phyloP scores from a whole-genome alignment of 1,284 basidiomycete genomes.

The Leccinum huronense region DNA sequence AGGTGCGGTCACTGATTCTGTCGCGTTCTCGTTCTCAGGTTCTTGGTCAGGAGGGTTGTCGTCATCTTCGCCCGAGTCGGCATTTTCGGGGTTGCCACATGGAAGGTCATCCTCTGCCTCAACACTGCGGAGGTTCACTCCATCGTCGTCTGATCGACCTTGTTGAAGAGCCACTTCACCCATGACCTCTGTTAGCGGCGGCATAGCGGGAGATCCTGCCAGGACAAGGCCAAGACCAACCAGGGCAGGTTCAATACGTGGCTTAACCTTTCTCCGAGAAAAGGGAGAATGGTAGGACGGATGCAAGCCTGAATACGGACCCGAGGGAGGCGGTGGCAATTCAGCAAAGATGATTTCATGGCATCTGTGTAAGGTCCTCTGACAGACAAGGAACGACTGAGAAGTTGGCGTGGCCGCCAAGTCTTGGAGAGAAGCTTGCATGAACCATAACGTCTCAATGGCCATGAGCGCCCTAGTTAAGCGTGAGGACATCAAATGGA shows the following conservation, averaged over 20 bases:
- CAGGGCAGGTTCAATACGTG: slow-evolving; percentile 70
- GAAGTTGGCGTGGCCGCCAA: slow-evolving; percentile 69
- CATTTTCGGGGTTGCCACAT: slow-evolving; percentile 12
- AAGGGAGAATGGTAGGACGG: slow-evolving; percentile 50
- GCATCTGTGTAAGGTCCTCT: slow-evolving; percentile 88
- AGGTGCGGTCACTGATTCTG: slow-evolving; percentile 8
- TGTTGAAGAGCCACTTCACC: slow-evolving; percentile 90
- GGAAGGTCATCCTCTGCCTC: slow-evolving; percentile 44
- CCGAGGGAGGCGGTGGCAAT: slow-evolving; percentile 60
- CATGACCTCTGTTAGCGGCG: slow-evolving; percentile 65
- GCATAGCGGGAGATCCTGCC: slow-evolving; percentile 79
- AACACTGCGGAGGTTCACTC: slow-evolving; percentile 47
- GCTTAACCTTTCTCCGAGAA: slow-evolving; percentile 64
- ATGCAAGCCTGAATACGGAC: slow-evolving; percentile 63
- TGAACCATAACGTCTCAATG: slow-evolving; percentile 90
- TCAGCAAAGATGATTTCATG: slow-evolving; percentile 98
- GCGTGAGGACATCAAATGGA: slow-evolving; percentile 27
- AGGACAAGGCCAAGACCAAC: slow-evolving; percentile 86
- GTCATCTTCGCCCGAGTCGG: slow-evolving; percentile 43
- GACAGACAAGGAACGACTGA: slow-evolving; percentile 87
- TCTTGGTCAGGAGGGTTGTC: slow-evolving; percentile 33
- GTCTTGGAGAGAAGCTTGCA: slow-evolving; percentile 93
- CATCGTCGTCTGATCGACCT: slow-evolving; percentile 66
- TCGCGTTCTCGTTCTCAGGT: slow-evolving; percentile 27
- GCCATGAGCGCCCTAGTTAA: slow-evolving; percentile 21